Percentiles rank a stretch among this genome's conserved stretches.
Conservation (phyloP, 306 rosid species). For the Benincasa hispida region DNA sequence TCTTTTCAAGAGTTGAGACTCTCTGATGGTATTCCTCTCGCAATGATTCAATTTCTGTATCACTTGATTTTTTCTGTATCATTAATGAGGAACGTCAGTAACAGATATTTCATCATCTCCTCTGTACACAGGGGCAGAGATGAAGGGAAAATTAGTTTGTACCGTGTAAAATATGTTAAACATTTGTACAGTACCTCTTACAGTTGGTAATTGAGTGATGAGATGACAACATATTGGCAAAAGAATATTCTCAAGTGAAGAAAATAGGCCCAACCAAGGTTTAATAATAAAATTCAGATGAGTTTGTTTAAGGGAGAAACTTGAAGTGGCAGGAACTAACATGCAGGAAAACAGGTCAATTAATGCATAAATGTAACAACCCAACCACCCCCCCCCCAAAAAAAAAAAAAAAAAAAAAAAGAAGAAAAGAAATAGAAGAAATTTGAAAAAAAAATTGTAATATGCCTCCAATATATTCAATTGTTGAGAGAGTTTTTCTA, state of each 20-base stretch:
- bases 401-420: background rate
- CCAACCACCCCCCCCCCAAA: no score
- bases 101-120: background rate
- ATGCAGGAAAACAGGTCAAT: background rate
- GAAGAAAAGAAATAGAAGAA: background rate
- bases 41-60: conserved; percentile 84
- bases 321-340: background rate
- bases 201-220: background rate
- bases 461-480: background rate
- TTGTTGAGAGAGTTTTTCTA: background rate
- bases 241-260: background rate
- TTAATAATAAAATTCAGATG: background rate
- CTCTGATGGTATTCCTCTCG: conserved; percentile 98
- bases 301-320: background rate
- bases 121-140: background rate
- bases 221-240: background rate
- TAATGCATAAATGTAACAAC: no score
- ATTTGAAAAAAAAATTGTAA: background rate
- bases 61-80: conserved; percentile 85
- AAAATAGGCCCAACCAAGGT: background rate
- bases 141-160: background rate
- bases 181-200: background rate
- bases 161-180: background rate
- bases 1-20: conserved; percentile 79
- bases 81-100: conserved; percentile 10